Conservation (phyloP, 2,329 filamentous ascomycete species). For the Macrophomina pseudophaseolina region DNA sequence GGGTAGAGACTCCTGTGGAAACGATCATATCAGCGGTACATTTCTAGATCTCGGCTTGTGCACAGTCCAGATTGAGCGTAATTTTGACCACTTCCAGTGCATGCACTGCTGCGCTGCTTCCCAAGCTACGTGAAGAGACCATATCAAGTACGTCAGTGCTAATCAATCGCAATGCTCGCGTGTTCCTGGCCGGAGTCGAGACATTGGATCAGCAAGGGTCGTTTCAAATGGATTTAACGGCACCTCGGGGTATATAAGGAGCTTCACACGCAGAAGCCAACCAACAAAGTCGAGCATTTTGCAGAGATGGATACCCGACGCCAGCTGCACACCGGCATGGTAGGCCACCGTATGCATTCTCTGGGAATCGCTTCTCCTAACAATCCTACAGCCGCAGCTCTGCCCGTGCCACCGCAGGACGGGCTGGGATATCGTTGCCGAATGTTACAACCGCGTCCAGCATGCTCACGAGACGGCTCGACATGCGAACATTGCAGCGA, state of each 20-base stretch:
- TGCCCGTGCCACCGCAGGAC: not conserved
- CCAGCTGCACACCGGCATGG: not conserved
- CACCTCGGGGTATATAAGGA: not conserved
- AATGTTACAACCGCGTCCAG: not conserved
- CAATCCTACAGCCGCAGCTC: not conserved
- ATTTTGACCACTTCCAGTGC: not conserved
- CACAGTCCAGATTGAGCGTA: too few relatives aligned
- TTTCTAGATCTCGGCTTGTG: not conserved
- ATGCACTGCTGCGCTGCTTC: not conserved
- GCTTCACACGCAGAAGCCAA: not conserved
- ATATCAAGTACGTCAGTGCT: too few relatives aligned
- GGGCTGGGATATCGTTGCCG: not conserved
- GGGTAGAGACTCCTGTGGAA: not conserved
- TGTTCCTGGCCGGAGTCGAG: not conserved
- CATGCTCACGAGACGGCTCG: not conserved
- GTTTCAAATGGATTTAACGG: not conserved
- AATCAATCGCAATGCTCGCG: too few relatives aligned
- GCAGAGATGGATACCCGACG: not conserved
- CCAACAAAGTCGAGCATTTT: not conserved
- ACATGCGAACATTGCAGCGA: not conserved
- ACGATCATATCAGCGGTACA: not conserved
- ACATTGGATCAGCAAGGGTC: not conserved
- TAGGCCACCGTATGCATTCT: not conserved
- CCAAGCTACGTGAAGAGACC: too few relatives aligned
- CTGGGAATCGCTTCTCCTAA: not conserved